These are phyloP conservation scores for Pugionium cornutum DNA, from an alignment of 345 rosid genomes.

Conservation along the genomic window DNA sequence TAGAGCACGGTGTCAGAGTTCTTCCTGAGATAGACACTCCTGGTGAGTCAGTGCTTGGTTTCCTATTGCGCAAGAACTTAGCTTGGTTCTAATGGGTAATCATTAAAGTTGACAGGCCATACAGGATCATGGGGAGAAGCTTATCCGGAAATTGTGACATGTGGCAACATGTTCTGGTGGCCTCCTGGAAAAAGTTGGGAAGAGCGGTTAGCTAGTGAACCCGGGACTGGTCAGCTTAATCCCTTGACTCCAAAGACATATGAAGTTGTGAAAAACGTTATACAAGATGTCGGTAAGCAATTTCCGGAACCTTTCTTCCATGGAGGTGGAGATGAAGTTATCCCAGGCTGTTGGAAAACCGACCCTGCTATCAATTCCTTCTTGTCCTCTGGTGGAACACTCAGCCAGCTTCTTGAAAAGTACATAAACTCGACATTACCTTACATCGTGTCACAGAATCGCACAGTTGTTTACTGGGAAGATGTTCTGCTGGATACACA, in stretches of 20 bases:
- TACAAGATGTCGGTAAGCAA: conserved; percentile 45
- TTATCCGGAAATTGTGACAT: conserved; percentile 72
- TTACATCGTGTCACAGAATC: conserved; percentile 66
- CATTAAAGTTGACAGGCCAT: conserved; percentile 47
- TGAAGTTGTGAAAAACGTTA: conserved; percentile 62
- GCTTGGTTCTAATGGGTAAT: conserved; percentile 16
- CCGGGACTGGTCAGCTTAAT: conserved; percentile 86
- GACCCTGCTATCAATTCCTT: conserved; percentile 61
- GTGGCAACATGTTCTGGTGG: conserved; percentile 92
- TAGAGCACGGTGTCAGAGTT: conserved; percentile 79
- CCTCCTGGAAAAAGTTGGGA: conserved; percentile 57
- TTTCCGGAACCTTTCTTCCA: conserved; percentile 82
- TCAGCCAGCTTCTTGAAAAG: conserved; percentile 64
- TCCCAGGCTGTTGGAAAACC: conserved; percentile 83
- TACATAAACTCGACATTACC: conserved; percentile 62
- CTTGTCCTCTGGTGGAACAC: conserved; percentile 61
- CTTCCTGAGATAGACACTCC: conserved; percentile 86
- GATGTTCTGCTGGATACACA: conserved; percentile 59
- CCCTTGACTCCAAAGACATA: conserved; percentile 75
- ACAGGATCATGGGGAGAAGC: conserved; percentile 92
- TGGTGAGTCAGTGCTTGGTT: conserved; percentile 47
- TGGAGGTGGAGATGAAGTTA: conserved; percentile 73
- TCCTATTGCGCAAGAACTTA: conserved; percentile 8
- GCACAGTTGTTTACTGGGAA: conserved; percentile 84
- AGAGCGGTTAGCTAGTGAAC: conserved; percentile 74